Percentiles rank a stretch among this genome's conserved stretches.
Evolutionary conservation across 768 basidiomycete species (phyloP).

Genomic region (Amanita pseudoporphyria): DNA sequence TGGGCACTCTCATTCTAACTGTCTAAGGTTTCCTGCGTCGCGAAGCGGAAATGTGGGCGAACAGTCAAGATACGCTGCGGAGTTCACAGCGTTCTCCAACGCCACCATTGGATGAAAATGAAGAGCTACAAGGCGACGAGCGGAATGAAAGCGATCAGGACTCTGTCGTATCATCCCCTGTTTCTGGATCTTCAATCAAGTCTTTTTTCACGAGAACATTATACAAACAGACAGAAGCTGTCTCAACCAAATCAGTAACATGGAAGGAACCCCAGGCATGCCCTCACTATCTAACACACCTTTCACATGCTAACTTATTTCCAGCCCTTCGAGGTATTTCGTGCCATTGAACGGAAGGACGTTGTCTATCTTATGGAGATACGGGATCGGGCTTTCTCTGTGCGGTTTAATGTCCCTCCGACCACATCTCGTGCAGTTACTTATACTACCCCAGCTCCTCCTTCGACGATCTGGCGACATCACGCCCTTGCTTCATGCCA

Average conservation of each 20-base stretch:
- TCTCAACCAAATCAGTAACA: slow-evolving; percentile 9
- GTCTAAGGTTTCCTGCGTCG: slow-evolving; percentile 56
- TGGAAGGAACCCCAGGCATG: slow-evolving; percentile 22
- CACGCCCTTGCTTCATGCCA: slow-evolving; percentile 87
- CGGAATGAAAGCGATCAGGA: slow-evolving; percentile 1
- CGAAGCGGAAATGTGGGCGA: slow-evolving; percentile 54
- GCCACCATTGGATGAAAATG: slow-evolving; percentile 12
- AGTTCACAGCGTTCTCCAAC: slow-evolving; percentile 9
- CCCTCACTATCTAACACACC: slow-evolving; percentile 11
- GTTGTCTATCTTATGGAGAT: slow-evolving; percentile 78
- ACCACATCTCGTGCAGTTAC: background rate
- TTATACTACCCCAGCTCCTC: slow-evolving; percentile 41
- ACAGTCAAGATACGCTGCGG: slow-evolving; percentile 13
- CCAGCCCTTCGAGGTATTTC: slow-evolving; percentile 54
- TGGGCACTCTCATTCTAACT: slow-evolving; percentile 4
- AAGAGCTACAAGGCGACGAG: slow-evolving; percentile 13
- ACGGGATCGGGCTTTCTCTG: slow-evolving; percentile 71
- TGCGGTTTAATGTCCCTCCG: slow-evolving; percentile 25
- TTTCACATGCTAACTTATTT: slow-evolving; percentile 13
- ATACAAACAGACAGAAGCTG: slow-evolving; percentile 11
- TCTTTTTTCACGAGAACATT: slow-evolving; percentile 21
- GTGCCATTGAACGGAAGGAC: slow-evolving; percentile 81
- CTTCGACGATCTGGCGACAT: slow-evolving; percentile 79
- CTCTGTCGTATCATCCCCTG: slow-evolving; percentile 13
- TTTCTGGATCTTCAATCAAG: slow-evolving; percentile 23